These are phyloP conservation scores for Candida labiduridarum DNA, from an alignment of 1,139 yeast genomes.

Conservation along the genomic window DNA sequence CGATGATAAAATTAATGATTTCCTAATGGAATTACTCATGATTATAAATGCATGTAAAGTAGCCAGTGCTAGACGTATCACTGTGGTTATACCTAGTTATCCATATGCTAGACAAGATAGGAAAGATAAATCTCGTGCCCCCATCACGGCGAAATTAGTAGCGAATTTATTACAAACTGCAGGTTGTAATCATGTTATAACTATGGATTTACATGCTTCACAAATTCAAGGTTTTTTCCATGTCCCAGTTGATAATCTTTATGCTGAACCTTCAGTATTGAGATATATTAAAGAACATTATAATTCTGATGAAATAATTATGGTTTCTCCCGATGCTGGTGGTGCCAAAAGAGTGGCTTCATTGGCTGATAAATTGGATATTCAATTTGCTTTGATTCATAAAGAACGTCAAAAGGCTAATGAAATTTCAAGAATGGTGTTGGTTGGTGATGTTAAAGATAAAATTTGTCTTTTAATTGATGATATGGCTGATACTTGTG, in stretches of 20 bases:
- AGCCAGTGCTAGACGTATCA: conserved; percentile 92
- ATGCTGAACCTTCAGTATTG: conserved; percentile 94
- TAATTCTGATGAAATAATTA: conserved; percentile 67
- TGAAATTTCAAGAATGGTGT: conserved; percentile 91
- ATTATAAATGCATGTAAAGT: conserved; percentile 95
- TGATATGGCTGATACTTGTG: conserved; percentile 99
- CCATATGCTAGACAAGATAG: conserved; percentile 98
- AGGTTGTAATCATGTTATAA: conserved; percentile 95
- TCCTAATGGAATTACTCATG: conserved; percentile 81
- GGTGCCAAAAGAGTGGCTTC: conserved; percentile 99
- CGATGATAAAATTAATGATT: conserved; percentile 69
- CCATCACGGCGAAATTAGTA: conserved; percentile 94
- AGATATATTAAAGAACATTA: conserved; percentile 81
- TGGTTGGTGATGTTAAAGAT: conserved; percentile 91
- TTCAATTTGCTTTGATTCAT: conserved; percentile 94
- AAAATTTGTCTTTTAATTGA: conserved; percentile 90
- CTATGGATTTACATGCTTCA: conserved; percentile 96
- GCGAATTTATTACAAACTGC: conserved; percentile 95
- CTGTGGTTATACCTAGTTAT: conserved; percentile 93
- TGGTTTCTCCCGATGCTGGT: conserved; percentile 98
- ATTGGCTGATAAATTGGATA: conserved; percentile 87
- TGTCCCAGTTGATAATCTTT: conserved; percentile 93
- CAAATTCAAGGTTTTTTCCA: conserved; percentile 97
- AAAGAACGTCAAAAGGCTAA: conserved; percentile 95
- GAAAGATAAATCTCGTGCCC: conserved; percentile 95